Base-by-base conservation (phyloP, 1,284 basidiomycete species). In the Jaminaea rosea region DNA sequence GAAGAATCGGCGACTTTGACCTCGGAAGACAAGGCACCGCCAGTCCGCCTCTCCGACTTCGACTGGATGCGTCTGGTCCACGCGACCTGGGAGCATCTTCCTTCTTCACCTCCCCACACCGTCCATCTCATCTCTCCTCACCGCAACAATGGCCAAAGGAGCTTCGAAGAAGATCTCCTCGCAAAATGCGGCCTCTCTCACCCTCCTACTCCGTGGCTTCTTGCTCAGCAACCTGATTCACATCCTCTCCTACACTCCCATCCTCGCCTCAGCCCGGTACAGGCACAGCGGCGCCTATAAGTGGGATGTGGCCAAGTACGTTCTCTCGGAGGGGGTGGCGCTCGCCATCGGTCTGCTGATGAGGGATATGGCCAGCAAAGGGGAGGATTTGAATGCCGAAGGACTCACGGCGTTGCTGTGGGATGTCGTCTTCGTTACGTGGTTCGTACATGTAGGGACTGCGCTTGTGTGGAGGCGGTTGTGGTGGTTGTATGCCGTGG, bases 331-430 rank as follows among this genome's bases (percentile, higher is more conserved):
- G 46, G 59, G 56, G 8, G 37, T 73, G 19, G 74, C 70, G 0
- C 52, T 66, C 17, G 53, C 41, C 2, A 53, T 74, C 15, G 70
- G 63, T 57, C 34, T 62, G 27, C 60, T 60, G 50, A 54, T 76
- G 23, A 47, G 62, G 44, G 49, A 50, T n/a, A 75, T 76, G 73
- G 72, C 70, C 1, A 46, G 46, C 4, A 46, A 58, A 13, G 74
- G 74, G 11, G 67, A 71, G 32, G 69, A 75, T 50, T 56, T 76
- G 2, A 50, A 57, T 44, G 67, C 58, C 52, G 54, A 42, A 26
- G 74, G 74, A 2, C 58, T 76, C n/a, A 72, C 73, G 4, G 58
- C 67, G 62, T 72, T 75, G 63, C 70, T 75, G 65, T 75, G 75
- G 26, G 75, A 76, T 52, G 47, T 75, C 7, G 56, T 76, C 52